Percentiles rank a stretch among this genome's conserved stretches.
phyloP scores from a whole-genome alignment of 345 rosid species.

The Crucihimalaya himalaica region DNA sequence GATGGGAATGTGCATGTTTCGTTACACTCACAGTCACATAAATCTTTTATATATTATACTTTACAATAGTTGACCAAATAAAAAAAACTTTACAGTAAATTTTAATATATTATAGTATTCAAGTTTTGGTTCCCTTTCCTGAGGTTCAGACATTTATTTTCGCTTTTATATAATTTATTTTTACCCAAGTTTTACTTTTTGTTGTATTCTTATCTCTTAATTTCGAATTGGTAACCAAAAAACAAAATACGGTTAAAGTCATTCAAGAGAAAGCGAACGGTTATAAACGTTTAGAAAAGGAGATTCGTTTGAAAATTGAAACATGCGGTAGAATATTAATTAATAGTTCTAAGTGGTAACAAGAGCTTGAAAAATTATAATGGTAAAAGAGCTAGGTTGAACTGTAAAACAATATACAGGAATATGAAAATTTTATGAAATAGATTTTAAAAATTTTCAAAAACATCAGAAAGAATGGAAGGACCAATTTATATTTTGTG shows the following conservation, averaged over 20 bases:
- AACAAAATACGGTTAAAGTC: neutral
- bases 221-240: neutral
- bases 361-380: neutral
- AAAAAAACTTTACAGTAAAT: constrained; percentile 4
- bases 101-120: neutral
- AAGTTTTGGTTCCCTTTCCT: neutral
- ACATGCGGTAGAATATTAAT: neutral
- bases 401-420: neutral
- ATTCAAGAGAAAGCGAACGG: neutral
- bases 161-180: neutral
- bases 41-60: neutral
- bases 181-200: too few relatives aligned
- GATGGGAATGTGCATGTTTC: constrained; percentile 28
- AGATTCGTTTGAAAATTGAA: neutral
- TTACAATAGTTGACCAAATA: constrained; percentile 6
- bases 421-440: neutral
- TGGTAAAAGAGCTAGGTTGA: neutral
- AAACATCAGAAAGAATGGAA: neutral
- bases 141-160: neutral
- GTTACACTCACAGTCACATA: constrained; percentile 33
- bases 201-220: neutral
- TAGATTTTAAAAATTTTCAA: too few relatives aligned
- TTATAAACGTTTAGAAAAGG: neutral
- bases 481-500: neutral
- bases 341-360: neutral